These are phyloP conservation scores for Chaetomidium leptoderma DNA, from an alignment of 495 filamentous ascomycete species.

Conservation along the genomic window DNA sequence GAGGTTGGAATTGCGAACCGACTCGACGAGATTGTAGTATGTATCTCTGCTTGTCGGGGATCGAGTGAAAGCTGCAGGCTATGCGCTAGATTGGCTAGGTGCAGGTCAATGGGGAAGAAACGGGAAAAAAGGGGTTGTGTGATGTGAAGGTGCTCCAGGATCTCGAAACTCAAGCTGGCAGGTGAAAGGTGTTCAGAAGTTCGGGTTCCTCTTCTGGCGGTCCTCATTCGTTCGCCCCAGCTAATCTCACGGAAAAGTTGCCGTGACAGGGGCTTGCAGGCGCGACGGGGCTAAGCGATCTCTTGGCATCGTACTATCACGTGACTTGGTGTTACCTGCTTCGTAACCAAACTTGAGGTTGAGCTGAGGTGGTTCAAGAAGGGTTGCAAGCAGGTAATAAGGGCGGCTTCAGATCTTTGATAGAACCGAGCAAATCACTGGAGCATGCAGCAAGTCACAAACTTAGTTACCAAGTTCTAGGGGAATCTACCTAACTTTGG, in stretches of 20 bases:
- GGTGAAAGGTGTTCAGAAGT: slow-evolving; percentile 40
- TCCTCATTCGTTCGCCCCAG: slow-evolving; percentile 18
- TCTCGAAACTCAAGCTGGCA: slow-evolving; percentile 17
- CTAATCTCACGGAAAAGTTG: slow-evolving; percentile 27
- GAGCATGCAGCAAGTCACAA: no score
- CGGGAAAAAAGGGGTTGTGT: slow-evolving; percentile 9
- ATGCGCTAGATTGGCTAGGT: neutral
- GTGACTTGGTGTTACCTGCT: neutral
- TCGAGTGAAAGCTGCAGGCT: neutral
- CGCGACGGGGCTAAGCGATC: slow-evolving; percentile 8
- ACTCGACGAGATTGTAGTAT: neutral
- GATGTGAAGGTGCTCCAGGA: slow-evolving; percentile 11
- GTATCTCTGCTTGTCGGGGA: neutral
- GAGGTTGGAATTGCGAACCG: neutral
- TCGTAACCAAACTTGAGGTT: neutral
- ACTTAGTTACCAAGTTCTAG: no score
- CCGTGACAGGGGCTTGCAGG: slow-evolving; percentile 20
- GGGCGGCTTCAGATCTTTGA: no score
- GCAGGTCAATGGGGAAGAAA: neutral
- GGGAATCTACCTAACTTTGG: no score
- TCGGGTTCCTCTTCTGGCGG: slow-evolving; percentile 20
- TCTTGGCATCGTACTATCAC: slow-evolving; percentile 6
- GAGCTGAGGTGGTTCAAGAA: neutral
- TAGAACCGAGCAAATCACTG: no score
- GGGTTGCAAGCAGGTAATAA: no score